Evolutionary conservation across 441 rosid species (phyloP), one percentile per base, ranked within the genome.

Genomic region (Biscutella laevigata): DNA sequence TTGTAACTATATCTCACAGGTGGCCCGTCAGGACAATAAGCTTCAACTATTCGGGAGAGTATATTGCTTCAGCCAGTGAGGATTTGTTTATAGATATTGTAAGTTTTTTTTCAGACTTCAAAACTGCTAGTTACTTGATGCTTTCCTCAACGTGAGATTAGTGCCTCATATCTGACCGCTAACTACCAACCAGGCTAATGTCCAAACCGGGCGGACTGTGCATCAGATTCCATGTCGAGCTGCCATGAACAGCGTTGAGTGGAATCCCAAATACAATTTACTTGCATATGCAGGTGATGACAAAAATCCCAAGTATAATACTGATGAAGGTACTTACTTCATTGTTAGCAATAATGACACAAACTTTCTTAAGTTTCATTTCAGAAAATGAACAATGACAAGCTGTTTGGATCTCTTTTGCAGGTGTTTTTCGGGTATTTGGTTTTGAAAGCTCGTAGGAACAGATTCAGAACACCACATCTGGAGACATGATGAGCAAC

Each of bases 201-300:
- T 84, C 59, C 76, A 83, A 37, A 83, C 87, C 2, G 98, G 96
- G 38, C 73, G 95, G 59, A 74, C 86, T 0, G 75, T 86, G 54
- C 91, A 88, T 71, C 96, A 92, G 73, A 88, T 92, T 68, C 94
- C 95, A 30, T 81, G 95, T 20, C 77, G 95, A 14, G 94, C 94
- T 46, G 95, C 96, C n/a, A 88, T 88, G 98, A 91, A 91, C 47
- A 91, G 95, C 5, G 95, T 91, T 16, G 96, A 91, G 62, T 91
- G 98, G 98, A 91, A 91, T 70, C 98, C 96, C 34, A 91, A 83
- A 56, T 78, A 75, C 74, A 88, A 88, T 72, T 75, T 91, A 42
- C 94, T 91, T 53, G 98, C 98, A 9, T 91, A 77, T 64, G 95
- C 96, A n/a, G 98, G 98, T 27, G 98, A 91, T 68, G 98, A 91